These are phyloP conservation scores for Achlya hypogyna DNA, from an alignment of 352 stramenopile species.

Conservation along the genomic window DNA sequence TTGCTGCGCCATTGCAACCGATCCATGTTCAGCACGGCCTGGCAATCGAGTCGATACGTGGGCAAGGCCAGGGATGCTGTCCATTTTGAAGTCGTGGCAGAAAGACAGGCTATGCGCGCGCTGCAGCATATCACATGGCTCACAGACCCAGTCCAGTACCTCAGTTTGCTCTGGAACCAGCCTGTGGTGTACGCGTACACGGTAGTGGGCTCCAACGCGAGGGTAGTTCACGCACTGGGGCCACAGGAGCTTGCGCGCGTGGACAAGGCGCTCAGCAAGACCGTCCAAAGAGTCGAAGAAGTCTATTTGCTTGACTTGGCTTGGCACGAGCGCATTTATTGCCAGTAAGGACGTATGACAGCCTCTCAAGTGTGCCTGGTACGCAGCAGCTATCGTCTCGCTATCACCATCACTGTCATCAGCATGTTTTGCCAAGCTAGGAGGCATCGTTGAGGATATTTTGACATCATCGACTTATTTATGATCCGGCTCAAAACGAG, in stretches of 20 bases:
- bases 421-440: too few relatives aligned
- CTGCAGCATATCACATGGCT: not conserved
- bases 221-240: not conserved
- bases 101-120: too few relatives aligned
- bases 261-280: not conserved
- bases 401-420: too few relatives aligned
- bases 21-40: not conserved
- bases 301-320: not conserved
- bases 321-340: not conserved
- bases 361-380: too few relatives aligned
- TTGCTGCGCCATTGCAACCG: not conserved
- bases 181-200: not conserved
- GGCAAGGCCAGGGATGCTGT: too few relatives aligned
- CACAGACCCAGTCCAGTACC: not conserved
- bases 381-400: too few relatives aligned
- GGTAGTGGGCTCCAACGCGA: not conserved
- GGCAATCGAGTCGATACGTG: too few relatives aligned
- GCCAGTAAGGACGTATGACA: too few relatives aligned
- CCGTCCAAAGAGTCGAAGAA: not conserved
- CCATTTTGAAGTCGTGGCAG: too few relatives aligned
- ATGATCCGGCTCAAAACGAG: too few relatives aligned
- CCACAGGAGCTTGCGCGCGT: not conserved
- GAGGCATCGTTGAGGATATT: too few relatives aligned
- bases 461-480: too few relatives aligned
- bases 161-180: not conserved